These are phyloP conservation scores for Schizothecium vesticola DNA, from an alignment of 495 filamentous ascomycete species.

Conservation along the genomic window DNA sequence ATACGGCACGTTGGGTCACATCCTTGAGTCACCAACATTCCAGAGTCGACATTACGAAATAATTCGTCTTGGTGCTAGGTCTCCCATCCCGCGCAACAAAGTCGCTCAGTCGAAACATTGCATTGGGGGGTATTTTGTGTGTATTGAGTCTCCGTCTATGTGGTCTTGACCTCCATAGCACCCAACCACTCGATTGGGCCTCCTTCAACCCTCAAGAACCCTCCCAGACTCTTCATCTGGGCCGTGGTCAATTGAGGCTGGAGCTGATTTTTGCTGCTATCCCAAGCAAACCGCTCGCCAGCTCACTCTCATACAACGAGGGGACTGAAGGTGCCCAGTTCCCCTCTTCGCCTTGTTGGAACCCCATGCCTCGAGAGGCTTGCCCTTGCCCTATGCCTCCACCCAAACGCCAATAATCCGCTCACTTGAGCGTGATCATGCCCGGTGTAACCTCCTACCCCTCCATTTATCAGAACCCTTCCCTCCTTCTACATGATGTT, in stretches of 20 bases:
- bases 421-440: slow-evolving; percentile 24
- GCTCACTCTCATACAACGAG: background rate
- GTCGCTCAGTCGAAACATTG: background rate
- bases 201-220: slow-evolving; percentile 3
- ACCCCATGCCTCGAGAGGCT: slow-evolving; percentile 12
- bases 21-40: background rate
- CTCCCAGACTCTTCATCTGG: slow-evolving; percentile 2
- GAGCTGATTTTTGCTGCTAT: background rate
- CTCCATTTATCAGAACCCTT: slow-evolving; percentile 15
- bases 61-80: too few species aligned
- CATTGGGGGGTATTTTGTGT: slow-evolving; percentile 3
- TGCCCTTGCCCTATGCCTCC: background rate
- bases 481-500: slow-evolving; percentile 29
- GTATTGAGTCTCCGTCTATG: slow-evolving; percentile 10
- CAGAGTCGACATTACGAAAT: background rate
- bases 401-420: slow-evolving; percentile 18
- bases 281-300: background rate
- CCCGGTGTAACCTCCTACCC: slow-evolving; percentile 12
- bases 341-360: slow-evolving; percentile 11
- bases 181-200: slow-evolving; percentile 15
- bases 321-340: background rate
- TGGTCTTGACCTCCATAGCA: slow-evolving; percentile 4
- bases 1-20: background rate
- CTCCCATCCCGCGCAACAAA: background rate
- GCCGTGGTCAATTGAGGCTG: background rate